These are phyloP conservation scores for Taphrina confusa DNA, from an alignment of 1,139 yeast species.

Conservation along the genomic window DNA sequence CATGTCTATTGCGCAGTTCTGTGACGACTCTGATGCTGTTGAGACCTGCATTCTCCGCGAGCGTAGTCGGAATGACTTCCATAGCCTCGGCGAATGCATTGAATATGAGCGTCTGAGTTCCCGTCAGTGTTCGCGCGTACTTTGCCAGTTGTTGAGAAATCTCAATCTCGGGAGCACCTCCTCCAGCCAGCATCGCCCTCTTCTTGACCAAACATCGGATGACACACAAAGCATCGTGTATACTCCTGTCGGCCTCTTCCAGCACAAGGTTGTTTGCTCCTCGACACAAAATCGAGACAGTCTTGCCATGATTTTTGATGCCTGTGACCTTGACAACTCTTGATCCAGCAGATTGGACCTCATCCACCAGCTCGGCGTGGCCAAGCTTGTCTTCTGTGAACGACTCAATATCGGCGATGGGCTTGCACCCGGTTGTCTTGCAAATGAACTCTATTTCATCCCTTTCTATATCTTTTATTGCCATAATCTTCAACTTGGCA, in stretches of 20 bases:
- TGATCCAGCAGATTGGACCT: conserved; percentile 89
- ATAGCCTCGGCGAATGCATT: conserved; percentile 93
- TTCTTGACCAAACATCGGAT: conserved; percentile 92
- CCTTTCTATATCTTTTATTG: conserved; percentile 91
- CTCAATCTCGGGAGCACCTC: conserved; percentile 98
- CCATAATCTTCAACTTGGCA: conserved; percentile 89
- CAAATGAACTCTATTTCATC: conserved; percentile 94
- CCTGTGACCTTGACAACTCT: conserved; percentile 90
- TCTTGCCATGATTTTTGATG: conserved; percentile 64
- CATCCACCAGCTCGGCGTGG: conserved; percentile 87
- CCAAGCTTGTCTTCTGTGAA: conserved; percentile 93
- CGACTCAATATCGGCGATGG: conserved; percentile 90
- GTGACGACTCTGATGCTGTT: conserved; percentile 94
- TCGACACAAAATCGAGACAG: conserved; percentile 87
- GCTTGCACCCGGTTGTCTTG: conserved; percentile 86
- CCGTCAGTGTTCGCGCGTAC: conserved; percentile 76
- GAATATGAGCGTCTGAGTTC: conserved; percentile 93
- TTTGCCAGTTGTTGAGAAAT: conserved; percentile 76
- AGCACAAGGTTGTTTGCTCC: conserved; percentile 89
- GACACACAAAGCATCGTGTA: conserved; percentile 97
- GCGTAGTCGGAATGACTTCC: conserved; percentile 93
- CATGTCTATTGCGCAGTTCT: conserved; percentile 89
- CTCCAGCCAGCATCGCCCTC: conserved; percentile 94
- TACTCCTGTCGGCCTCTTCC: conserved; percentile 94
- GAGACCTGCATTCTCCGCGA: conserved; percentile 97